Percentiles rank a stretch among this genome's conserved stretches.
These are phyloP conservation scores for Zostera marina DNA, from an alignment of 116 monocot species.

Conservation along the genomic window DNA sequence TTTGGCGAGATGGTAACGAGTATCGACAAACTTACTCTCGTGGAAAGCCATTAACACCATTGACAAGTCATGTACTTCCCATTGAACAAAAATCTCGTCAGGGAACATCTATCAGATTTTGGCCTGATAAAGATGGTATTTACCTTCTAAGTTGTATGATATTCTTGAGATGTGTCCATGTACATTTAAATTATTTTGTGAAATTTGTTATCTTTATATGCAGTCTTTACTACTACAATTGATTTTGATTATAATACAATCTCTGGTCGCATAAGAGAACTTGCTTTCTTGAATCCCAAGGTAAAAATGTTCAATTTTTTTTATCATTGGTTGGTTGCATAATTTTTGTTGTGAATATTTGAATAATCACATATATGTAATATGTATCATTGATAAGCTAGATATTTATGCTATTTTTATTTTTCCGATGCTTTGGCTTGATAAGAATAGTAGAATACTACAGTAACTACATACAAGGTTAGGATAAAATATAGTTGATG, in stretches of 20 bases:
- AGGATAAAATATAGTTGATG: no score
- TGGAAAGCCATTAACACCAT: constrained; percentile 70
- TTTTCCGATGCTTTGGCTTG: no score
- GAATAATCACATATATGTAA: neutral
- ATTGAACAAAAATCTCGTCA: constrained; percentile 27
- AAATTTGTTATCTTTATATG: constrained; percentile 9
- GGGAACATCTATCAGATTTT: constrained; percentile 85
- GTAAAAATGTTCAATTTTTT: constrained; percentile 12
- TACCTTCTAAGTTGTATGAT: constrained; percentile 1
- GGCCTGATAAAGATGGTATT: constrained; percentile 85
- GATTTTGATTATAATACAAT: constrained; percentile 83
- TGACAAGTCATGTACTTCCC: constrained; percentile 26
- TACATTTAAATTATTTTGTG: neutral
- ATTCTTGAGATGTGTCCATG: constrained; percentile 1
- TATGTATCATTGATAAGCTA: no score
- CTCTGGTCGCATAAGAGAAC: constrained; percentile 83
- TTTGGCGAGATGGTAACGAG: constrained; percentile 89
- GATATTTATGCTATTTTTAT: no score
- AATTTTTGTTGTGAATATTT: neutral
- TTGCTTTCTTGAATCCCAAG: constrained; percentile 95
- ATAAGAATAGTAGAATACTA: no score
- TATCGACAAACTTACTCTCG: constrained; percentile 66
- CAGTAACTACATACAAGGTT: no score
- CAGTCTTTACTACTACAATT: constrained; percentile 88
- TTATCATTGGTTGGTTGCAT: neutral